Evolutionary conservation across 805 yeast species (phyloP), one percentile per base, ranked within the genome.

Genomic region (Sugiyamaella marilandica): DNA sequence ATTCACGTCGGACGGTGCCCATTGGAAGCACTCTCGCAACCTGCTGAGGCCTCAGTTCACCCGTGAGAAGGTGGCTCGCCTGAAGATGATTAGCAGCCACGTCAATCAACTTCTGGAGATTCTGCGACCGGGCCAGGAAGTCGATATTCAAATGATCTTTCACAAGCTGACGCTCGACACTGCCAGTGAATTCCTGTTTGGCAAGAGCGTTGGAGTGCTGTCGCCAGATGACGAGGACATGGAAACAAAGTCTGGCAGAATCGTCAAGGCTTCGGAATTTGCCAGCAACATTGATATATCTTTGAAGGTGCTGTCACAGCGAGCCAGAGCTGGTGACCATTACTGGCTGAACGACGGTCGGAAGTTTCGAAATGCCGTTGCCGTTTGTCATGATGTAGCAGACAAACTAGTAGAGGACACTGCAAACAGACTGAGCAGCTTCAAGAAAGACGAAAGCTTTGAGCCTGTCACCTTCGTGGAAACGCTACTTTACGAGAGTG

Each of bases 401-500:
- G 70, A 74, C 55, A 64, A 60, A 51, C 74, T 72, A 55, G 80
- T 75, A 19, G 52, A 67, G 34, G 59, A 59, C 50, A 78, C 75
- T 5, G 62, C 75, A 45, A 45, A 44, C 26, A 32, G 45, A 19
- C 44, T 37, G 11, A 43, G 47, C 9, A 18, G 14, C 9, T 33
- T 31, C 33, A 33, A 41, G 64, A 35, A 62, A 60, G 57, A 56
- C 47, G 52, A 67, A 35, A 19, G 19, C 19, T 39, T 39, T 39
- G 75, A 68, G 34, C 69, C 74, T 19, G 77, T 74, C 56, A 71
- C 75, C 10, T 77, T 79, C 62, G 70, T 79, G 51, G 69, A 71
- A 45, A 81, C 76, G 59, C 70, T 79, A 56, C 75, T 70, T 46
- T 72, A 72, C 62, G 76, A 76, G 62, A 76, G 80, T 13, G 69